phyloP scores from a whole-genome alignment of 805 yeast genomes.

The Pichia deserticola region DNA sequence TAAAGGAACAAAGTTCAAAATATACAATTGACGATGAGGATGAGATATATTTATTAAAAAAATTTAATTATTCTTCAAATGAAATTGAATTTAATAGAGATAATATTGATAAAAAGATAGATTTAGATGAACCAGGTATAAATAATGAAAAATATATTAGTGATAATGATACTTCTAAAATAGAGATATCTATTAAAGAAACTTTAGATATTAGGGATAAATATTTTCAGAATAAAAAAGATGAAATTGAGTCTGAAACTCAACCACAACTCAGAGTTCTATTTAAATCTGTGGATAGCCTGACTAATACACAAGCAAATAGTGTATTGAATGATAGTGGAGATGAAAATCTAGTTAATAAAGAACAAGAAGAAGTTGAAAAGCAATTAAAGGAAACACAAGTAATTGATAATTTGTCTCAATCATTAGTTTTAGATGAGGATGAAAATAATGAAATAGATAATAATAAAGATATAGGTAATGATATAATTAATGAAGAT shows the following conservation, averaged over 20 bases:
- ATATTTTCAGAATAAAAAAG: too few species aligned
- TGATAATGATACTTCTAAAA: not conserved
- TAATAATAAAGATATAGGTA: not conserved
- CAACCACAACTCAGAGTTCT: not conserved
- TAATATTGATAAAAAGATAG: too few species aligned
- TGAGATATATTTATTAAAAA: not conserved
- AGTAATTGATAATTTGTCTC: constrained; percentile 4
- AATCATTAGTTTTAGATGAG: constrained; percentile 6
- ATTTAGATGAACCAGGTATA: not conserved
- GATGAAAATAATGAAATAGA: not conserved
- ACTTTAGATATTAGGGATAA: not conserved
- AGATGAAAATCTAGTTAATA: not conserved
- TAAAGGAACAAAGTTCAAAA: constrained; percentile 9
- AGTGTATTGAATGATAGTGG: too few species aligned
- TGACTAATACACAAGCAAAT: too few species aligned
- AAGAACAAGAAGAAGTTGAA: not conserved
- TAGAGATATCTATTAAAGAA: too few species aligned
- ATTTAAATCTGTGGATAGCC: not conserved
- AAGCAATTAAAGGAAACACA: constrained; percentile 1
- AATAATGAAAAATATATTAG: not conserved
- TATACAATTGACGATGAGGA: constrained; percentile 3
- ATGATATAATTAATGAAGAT: not conserved
- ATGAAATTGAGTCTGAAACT: too few species aligned
- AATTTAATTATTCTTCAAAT: not conserved
- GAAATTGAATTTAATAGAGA: not conserved